Evolutionary conservation across 164 flowering plant genomes (phyloP).

Genomic region (Aristolochia contorta): DNA sequence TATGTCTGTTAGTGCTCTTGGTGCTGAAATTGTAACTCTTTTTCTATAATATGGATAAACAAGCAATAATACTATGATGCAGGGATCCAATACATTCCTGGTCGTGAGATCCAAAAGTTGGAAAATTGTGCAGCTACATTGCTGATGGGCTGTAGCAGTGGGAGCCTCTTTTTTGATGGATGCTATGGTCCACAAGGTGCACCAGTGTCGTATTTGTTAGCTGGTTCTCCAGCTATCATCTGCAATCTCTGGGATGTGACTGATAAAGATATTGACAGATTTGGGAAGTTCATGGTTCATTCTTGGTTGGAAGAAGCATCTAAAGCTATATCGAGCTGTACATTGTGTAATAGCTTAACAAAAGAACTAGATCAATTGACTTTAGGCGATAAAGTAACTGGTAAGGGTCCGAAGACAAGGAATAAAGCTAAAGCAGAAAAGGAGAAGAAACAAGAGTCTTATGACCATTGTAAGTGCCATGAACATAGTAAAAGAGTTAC

Average conservation of each 20-base stretch:
- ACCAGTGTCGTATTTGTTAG: constrained; percentile 59
- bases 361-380: constrained; percentile 35
- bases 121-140: constrained; percentile 76
- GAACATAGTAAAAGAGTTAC: constrained; percentile 27
- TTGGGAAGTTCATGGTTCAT: constrained; percentile 66
- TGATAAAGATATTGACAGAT: constrained; percentile 89
- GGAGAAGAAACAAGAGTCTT: constrained; percentile 12
- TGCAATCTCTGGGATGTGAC: constrained; percentile 97
- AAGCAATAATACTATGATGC: constrained; percentile 11
- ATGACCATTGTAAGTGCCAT: constrained; percentile 1
- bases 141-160: constrained; percentile 97
- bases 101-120: constrained; percentile 61
- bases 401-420: constrained; percentile 10
- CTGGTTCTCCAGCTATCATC: constrained; percentile 83
- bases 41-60: not conserved
- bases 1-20: constrained; percentile 20
- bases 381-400: constrained; percentile 19
- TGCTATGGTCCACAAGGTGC: constrained; percentile 66
- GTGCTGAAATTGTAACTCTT: not conserved
- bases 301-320: constrained; percentile 70
- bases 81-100: constrained; percentile 75
- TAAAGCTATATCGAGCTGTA: constrained; percentile 11
- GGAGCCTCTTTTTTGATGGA: constrained; percentile 53
- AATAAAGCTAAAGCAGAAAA: constrained; percentile 25
- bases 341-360: constrained; percentile 20